phyloP scores from a whole-genome alignment of 768 basidiomycete species.

The Boletus subparvulus region DNA sequence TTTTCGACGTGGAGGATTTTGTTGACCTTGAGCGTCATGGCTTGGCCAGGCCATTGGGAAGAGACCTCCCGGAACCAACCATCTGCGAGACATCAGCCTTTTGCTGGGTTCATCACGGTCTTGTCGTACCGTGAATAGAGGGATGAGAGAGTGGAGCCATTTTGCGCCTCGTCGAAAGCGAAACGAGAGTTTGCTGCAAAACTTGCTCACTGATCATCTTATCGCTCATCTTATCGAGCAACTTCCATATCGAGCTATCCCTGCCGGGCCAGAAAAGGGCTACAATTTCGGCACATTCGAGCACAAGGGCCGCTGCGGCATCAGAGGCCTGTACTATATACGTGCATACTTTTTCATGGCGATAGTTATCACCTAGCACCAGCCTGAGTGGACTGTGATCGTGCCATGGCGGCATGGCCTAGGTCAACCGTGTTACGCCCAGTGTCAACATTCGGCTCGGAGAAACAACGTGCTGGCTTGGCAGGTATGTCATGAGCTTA shows the following conservation, averaged over 20 bases:
- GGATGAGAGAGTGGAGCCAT: conserved; percentile 61
- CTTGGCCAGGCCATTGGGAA: conserved; percentile 96
- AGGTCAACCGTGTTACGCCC: not conserved
- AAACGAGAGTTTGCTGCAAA: too few species aligned
- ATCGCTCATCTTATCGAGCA: conserved; percentile 3
- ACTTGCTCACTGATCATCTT: not conserved
- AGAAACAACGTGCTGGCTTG: not conserved
- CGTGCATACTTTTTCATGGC: too few species aligned
- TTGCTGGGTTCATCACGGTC: conserved; percentile 3
- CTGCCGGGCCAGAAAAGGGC: too few species aligned
- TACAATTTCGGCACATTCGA: too few species aligned
- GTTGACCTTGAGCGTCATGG: conserved; percentile 95
- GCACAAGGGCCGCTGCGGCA: too few species aligned
- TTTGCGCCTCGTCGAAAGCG: conserved; percentile 8
- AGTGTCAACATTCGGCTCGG: conserved; percentile 1
- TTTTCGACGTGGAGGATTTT: conserved; percentile 93
- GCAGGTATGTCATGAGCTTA: conserved; percentile 1
- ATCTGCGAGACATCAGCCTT: conserved; percentile 43
- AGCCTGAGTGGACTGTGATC: too few species aligned
- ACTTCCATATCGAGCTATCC: too few species aligned
- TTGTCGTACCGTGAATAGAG: conserved; percentile 47
- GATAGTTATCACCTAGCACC: too few species aligned
- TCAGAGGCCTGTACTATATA: too few species aligned
- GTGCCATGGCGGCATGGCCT: too few species aligned
- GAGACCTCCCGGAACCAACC: conserved; percentile 97